Evolutionary conservation across 2,329 filamentous ascomycete genomes (phyloP).

Genomic region (Cytospora schulzeri): DNA sequence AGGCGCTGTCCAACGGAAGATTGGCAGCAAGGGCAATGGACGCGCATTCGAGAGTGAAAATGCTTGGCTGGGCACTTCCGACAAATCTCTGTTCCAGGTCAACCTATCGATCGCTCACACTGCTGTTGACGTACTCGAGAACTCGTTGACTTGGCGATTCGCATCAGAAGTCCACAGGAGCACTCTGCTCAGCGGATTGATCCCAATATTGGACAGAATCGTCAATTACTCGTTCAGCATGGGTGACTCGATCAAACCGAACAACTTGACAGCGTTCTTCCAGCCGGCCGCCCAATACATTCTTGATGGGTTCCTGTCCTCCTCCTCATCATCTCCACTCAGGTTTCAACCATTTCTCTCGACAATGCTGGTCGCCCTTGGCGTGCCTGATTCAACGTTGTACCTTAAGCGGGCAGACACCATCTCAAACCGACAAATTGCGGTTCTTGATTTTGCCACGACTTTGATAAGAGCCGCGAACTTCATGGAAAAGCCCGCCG

Average conservation of each 20-base stretch:
- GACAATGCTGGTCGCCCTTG: slow-evolving; percentile 65
- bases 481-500: slow-evolving; percentile 62
- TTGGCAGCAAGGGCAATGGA: slow-evolving; percentile 50
- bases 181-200: slow-evolving; percentile 67
- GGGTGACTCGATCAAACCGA: slow-evolving; percentile 44
- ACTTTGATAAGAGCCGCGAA: slow-evolving; percentile 71
- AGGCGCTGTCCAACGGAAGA: slow-evolving; percentile 68
- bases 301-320: slow-evolving; percentile 73
- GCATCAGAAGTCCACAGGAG: slow-evolving; percentile 67
- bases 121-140: slow-evolving; percentile 82
- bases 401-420: slow-evolving; percentile 57
- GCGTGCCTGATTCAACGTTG: slow-evolving; percentile 62
- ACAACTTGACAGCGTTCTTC: slow-evolving; percentile 59
- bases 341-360: slow-evolving; percentile 77
- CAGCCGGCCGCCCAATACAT: slow-evolving; percentile 75
- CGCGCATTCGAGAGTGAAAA: slow-evolving; percentile 52
- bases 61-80: slow-evolving; percentile 72
- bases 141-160: slow-evolving; percentile 84
- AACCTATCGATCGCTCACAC: slow-evolving; percentile 73
- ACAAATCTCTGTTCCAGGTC: slow-evolving; percentile 74
- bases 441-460: slow-evolving; percentile 67
- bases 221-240: slow-evolving; percentile 74
- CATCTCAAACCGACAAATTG: slow-evolving; percentile 63
- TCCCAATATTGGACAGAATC: slow-evolving; percentile 70
- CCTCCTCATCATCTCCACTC: slow-evolving; percentile 67